phyloP scores from a whole-genome alignment of 2,329 filamentous ascomycete species.

The Penicillium griseofulvum region DNA sequence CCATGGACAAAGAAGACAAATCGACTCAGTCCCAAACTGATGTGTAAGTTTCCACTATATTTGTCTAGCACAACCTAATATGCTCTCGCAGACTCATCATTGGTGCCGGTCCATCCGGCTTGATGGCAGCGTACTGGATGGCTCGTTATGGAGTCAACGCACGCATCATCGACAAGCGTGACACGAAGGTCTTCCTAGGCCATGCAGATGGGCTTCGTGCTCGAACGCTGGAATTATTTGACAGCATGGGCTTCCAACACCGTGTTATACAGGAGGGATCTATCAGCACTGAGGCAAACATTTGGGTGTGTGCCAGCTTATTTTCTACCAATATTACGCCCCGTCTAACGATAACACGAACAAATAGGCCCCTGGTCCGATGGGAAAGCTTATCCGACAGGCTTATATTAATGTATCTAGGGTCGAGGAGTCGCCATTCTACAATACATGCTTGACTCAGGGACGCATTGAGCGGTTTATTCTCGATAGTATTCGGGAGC shows the following conservation, averaged over 20 bases:
- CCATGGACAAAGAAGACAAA: background rate
- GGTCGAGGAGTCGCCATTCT: constrained; percentile 57
- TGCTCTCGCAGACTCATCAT: constrained; percentile 36
- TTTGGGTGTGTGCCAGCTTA: constrained; percentile 38
- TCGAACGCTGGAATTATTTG: constrained; percentile 53
- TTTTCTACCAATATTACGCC: background rate
- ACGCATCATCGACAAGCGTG: constrained; percentile 49
- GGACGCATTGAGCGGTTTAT: constrained; percentile 68
- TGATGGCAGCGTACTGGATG: constrained; percentile 53
- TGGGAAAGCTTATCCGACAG: constrained; percentile 58
- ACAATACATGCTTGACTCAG: constrained; percentile 68
- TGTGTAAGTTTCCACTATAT: background rate
- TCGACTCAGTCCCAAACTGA: background rate
- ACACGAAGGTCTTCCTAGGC: constrained; percentile 35
- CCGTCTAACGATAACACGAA: background rate
- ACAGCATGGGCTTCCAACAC: constrained; percentile 67
- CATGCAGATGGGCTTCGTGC: constrained; percentile 26
- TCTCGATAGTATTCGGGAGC: constrained; percentile 58
- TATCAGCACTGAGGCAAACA: constrained; percentile 63
- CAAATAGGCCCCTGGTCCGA: constrained; percentile 39
- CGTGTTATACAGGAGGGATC: constrained; percentile 64
- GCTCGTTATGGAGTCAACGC: constrained; percentile 49
- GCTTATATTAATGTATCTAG: constrained; percentile 62
- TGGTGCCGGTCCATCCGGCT: constrained; percentile 51
- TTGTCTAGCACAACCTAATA: background rate